Conservation (phyloP, 2,329 filamentous ascomycete genomes). For the Calonectria naviculata region DNA sequence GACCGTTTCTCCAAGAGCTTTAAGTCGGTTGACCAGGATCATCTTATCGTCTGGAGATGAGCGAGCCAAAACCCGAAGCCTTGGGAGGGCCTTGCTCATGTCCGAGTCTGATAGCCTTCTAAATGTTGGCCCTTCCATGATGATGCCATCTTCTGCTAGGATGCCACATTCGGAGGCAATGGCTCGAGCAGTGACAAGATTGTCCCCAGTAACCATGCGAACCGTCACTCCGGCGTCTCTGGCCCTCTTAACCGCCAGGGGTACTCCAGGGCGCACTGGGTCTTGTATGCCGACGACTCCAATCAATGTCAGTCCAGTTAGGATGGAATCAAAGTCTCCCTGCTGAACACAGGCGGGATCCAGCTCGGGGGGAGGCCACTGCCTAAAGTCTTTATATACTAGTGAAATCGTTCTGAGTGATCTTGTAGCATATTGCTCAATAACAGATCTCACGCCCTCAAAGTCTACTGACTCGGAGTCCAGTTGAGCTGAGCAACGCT, state of each 20-base stretch:
- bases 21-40: slow-evolving; percentile 71
- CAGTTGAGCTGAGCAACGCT: slow-evolving; percentile 46
- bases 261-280: slow-evolving; percentile 71
- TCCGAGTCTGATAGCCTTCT: slow-evolving; percentile 63
- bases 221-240: slow-evolving; percentile 74
- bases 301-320: slow-evolving; percentile 52
- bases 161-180: slow-evolving; percentile 55
- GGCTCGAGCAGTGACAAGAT: slow-evolving; percentile 56
- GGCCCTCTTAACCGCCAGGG: slow-evolving; percentile 70
- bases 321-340: slow-evolving; percentile 49
- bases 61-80: slow-evolving; percentile 74
- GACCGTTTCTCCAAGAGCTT: slow-evolving; percentile 73
- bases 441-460: slow-evolving; percentile 56
- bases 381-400: slow-evolving; percentile 76
- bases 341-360: not conserved
- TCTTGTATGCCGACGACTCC: slow-evolving; percentile 73
- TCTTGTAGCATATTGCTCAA: slow-evolving; percentile 67
- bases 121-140: slow-evolving; percentile 67
- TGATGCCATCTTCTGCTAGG: slow-evolving; percentile 71
- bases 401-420: slow-evolving; percentile 81
- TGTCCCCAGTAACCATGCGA: slow-evolving; percentile 69
- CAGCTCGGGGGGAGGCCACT: slow-evolving; percentile 66
- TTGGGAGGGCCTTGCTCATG: slow-evolving; percentile 64
- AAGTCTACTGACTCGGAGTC: slow-evolving; percentile 54
- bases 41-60: slow-evolving; percentile 77